phyloP scores from a whole-genome alignment of 1,139 yeast genomes.

The Blastobotrys niveus region DNA sequence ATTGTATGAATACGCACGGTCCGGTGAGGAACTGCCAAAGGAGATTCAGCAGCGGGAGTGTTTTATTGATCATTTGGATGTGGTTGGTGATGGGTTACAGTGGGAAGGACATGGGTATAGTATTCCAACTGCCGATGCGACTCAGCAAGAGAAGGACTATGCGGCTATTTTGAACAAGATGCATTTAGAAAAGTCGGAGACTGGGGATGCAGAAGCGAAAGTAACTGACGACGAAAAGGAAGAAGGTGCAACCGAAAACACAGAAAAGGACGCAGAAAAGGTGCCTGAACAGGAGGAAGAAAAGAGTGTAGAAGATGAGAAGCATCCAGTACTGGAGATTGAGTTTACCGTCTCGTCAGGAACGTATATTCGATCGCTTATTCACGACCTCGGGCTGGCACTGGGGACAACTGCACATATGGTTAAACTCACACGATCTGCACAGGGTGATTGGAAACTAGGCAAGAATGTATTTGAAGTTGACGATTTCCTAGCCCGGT shows the following conservation, averaged over 20 bases:
- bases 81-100: constrained; percentile 44
- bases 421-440: constrained; percentile 69
- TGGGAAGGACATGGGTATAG: constrained; percentile 52
- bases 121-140: constrained; percentile 32
- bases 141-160: constrained; percentile 30
- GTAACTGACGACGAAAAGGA: constrained; percentile 15
- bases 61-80: constrained; percentile 48
- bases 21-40: constrained; percentile 77
- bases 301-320: constrained; percentile 12
- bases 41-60: constrained; percentile 74
- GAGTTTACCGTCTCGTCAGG: constrained; percentile 86
- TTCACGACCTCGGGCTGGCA: constrained; percentile 84
- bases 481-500: constrained; percentile 55
- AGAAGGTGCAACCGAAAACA: constrained; percentile 1
- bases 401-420: constrained; percentile 80
- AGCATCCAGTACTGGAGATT: constrained; percentile 60
- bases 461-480: constrained; percentile 63
- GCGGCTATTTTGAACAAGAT: constrained; percentile 35
- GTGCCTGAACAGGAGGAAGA: constrained; percentile 13
- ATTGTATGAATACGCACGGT: constrained; percentile 87
- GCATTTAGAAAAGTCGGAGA: constrained; percentile 14
- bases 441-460: constrained; percentile 81
- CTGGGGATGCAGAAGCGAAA: no score
- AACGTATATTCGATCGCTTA: constrained; percentile 83
- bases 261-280: constrained; percentile 6